Percentiles rank a stretch among this genome's conserved stretches.
phyloP scores from a whole-genome alignment of 129 eudicot genomes.

The Arctium lappa region DNA sequence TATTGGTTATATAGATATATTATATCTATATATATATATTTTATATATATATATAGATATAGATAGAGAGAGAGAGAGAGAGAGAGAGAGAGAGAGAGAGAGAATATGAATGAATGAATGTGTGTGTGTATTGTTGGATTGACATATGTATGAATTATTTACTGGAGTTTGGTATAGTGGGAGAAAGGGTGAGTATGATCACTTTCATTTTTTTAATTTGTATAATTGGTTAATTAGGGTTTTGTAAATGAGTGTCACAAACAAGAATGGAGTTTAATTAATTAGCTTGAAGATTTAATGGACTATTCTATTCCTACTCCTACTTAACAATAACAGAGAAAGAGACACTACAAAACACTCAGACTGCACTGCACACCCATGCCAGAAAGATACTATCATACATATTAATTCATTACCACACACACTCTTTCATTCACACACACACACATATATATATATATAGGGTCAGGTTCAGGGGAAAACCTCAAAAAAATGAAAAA shows the following conservation, averaged over 20 bases:
- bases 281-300: not conserved
- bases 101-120: no score
- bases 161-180: constrained; percentile 14
- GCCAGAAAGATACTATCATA: constrained; percentile 26
- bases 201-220: constrained; percentile 17
- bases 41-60: not conserved
- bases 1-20: no score
- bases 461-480: no score
- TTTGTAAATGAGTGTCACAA: constrained; percentile 13
- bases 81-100: no score
- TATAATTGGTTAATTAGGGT: constrained; percentile 20
- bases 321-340: constrained; percentile 2
- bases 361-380: constrained; percentile 25
- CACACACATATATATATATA: no score
- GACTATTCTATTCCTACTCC: constrained; percentile 17
- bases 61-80: not conserved
- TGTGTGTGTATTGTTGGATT: not conserved
- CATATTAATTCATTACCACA: not conserved
- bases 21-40: no score
- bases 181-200: constrained; percentile 18
- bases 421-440: not conserved
- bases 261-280: constrained; percentile 1
- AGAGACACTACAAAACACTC: constrained; percentile 22
- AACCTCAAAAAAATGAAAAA: no score
- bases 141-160: constrained; percentile 13